Evolutionary conservation across 495 filamentous ascomycete species (phyloP).

Genomic region (Recurvomyces mirabilis): DNA sequence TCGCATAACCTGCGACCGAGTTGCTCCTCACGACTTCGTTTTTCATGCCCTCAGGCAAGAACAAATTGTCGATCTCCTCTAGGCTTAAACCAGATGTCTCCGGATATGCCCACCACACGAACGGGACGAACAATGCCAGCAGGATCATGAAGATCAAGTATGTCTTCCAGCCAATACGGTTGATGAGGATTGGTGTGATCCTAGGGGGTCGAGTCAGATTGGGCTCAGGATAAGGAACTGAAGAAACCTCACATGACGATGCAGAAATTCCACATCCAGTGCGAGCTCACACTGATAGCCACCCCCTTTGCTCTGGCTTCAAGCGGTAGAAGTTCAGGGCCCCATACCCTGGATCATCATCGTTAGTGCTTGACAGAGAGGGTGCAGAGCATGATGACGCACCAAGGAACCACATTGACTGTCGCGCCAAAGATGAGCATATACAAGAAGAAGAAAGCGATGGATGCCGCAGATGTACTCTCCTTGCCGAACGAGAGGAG

Average conservation of each 20-base stretch:
- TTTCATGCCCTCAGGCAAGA: no score
- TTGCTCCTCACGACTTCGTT: no score
- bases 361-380: neutral
- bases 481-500: constrained; percentile 37
- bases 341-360: no score
- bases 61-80: no score
- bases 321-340: constrained; percentile 6
- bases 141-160: constrained; percentile 26
- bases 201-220: neutral
- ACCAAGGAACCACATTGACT: constrained; percentile 38
- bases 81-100: constrained; percentile 3
- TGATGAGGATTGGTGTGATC: constrained; percentile 23
- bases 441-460: constrained; percentile 41
- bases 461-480: constrained; percentile 30
- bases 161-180: constrained; percentile 20
- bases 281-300: neutral
- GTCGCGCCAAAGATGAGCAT: constrained; percentile 40
- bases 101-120: constrained; percentile 33
- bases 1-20: no score
- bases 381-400: constrained; percentile 12
- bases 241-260: constrained; percentile 19
- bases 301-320: neutral
- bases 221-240: neutral
- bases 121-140: constrained; percentile 32
- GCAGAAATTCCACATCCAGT: constrained; percentile 35